Evolutionary conservation across 2,329 filamentous ascomycete genomes (phyloP).

Genomic region (Neonectria coccinea): DNA sequence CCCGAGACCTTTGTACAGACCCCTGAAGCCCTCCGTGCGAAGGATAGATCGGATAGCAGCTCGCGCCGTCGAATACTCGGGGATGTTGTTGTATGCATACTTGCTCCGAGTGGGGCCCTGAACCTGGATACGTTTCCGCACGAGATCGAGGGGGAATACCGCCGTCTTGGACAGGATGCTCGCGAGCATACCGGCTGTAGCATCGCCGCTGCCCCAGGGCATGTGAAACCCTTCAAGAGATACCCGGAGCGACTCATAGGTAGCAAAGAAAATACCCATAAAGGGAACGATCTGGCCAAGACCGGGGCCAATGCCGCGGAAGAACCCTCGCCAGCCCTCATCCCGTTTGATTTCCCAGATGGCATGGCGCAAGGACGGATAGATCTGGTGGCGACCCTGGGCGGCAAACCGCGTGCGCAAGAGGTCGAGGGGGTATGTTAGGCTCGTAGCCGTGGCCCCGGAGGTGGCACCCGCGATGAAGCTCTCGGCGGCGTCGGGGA

Average conservation of each 20-base stretch:
- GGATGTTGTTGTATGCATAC: constrained; percentile 90
- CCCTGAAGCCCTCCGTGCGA: constrained; percentile 77
- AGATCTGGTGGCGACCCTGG: constrained; percentile 85
- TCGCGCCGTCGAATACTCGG: constrained; percentile 78
- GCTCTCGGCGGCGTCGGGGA: constrained; percentile 78
- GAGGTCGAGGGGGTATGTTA: constrained; percentile 93
- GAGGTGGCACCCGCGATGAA: constrained; percentile 87
- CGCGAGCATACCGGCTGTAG: constrained; percentile 82
- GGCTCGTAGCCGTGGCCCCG: constrained; percentile 82
- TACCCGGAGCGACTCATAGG: constrained; percentile 81
- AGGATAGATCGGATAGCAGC: constrained; percentile 77
- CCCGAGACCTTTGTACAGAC: constrained; percentile 87
- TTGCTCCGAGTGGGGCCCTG: constrained; percentile 85
- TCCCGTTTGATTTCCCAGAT: constrained; percentile 77
- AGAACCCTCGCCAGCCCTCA: constrained; percentile 86
- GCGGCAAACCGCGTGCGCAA: constrained; percentile 96
- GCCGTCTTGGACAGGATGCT: constrained; percentile 87
- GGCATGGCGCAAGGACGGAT: constrained; percentile 76
- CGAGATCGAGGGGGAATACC: constrained; percentile 92
- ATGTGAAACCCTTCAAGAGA: constrained; percentile 67
- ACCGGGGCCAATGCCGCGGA: constrained; percentile 84
- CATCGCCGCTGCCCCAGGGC: constrained; percentile 83
- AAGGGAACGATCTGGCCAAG: constrained; percentile 91
- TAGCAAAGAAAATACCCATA: constrained; percentile 96
- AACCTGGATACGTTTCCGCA: constrained; percentile 92